phyloP scores from a whole-genome alignment of 345 rosid species.

The Kernera saxatilis region DNA sequence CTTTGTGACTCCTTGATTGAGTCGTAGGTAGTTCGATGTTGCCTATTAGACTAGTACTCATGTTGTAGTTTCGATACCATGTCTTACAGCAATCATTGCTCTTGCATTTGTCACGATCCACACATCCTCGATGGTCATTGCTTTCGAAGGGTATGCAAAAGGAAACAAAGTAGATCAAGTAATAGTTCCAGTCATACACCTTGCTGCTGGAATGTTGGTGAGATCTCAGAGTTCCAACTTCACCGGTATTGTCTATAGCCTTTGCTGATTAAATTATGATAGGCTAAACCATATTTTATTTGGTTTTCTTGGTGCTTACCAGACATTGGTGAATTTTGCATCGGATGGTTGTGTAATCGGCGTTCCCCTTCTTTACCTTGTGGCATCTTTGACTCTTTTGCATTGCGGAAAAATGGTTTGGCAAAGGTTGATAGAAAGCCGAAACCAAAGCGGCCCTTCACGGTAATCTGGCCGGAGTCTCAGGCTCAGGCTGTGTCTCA shows the following conservation, averaged over 20 bases:
- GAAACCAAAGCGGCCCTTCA: conserved; percentile 20
- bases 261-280: neutral
- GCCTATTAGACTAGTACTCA: conserved; percentile 7
- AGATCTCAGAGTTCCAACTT: conserved; percentile 16
- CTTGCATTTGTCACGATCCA: conserved; percentile 88
- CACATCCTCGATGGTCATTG: conserved; percentile 96
- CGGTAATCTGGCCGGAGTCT: conserved; percentile 8
- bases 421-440: conserved; percentile 63
- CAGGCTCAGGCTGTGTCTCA: neutral
- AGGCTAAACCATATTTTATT: neutral
- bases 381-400: conserved; percentile 57
- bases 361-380: conserved; percentile 69
- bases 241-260: neutral
- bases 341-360: conserved; percentile 73
- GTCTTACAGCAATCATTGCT: conserved; percentile 71
- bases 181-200: conserved; percentile 79
- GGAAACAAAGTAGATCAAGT: conserved; percentile 78
- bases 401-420: conserved; percentile 76
- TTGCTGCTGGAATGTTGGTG: conserved; percentile 88
- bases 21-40: conserved; percentile 1
- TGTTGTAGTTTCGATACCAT: conserved; percentile 18
- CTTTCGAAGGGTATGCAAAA: conserved; percentile 83
- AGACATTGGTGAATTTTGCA: conserved; percentile 87
- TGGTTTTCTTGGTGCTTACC: neutral
- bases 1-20: conserved; percentile 1